Evolutionary conservation across 1,284 basidiomycete species (phyloP), one percentile per base, ranked within the genome.

Genomic region (Athelia sp.): DNA sequence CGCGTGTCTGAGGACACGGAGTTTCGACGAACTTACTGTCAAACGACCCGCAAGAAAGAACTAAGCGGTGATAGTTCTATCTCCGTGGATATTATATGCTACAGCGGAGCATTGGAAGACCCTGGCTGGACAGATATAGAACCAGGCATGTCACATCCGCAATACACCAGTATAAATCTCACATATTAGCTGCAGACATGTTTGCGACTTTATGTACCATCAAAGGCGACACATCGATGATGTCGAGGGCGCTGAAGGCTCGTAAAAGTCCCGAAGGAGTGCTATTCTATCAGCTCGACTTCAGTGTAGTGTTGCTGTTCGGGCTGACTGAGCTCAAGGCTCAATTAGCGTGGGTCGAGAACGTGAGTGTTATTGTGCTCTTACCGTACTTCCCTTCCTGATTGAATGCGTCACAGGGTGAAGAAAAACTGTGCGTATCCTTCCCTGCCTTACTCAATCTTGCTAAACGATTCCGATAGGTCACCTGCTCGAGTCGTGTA

Each of bases 301-400:
- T 69, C 55, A 68, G 74, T n/a, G 62, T 81, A 46, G 64, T 81
- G 19, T 60, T 81, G 43, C 61, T 69, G 31, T 77, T 78, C 50
- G 79, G 79, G 2, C 57, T 74, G 26, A 72, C 75, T 0, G 74
- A 76, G 51, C 43, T 76, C 4, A 64, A 70, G 45, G 73, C 75
- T 0, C 69, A 73, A 50, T 62, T 76, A 15, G 54, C 61, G n/a
- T 81, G 79, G 79, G 57, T 45, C n/a, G 69, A 76, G 43, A 52
- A 68, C 10, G 67, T 68, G n/a, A 6, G 36, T 40, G 8, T 40
- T 10, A 22, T 22, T 40, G 17, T 15, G 36, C 36, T 8, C 21
- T n/a, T 17, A 9, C n/a, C 6, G 15, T 22, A 8, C n/a, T 18
- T n/a, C n/a, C 21, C 10, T 6, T 8, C 36, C 10, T 40, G 36